Evolutionary conservation across 148 eudicot genomes (phyloP), one percentile per base, ranked within the genome.

Genomic region (Rhododendron griersonianum): DNA sequence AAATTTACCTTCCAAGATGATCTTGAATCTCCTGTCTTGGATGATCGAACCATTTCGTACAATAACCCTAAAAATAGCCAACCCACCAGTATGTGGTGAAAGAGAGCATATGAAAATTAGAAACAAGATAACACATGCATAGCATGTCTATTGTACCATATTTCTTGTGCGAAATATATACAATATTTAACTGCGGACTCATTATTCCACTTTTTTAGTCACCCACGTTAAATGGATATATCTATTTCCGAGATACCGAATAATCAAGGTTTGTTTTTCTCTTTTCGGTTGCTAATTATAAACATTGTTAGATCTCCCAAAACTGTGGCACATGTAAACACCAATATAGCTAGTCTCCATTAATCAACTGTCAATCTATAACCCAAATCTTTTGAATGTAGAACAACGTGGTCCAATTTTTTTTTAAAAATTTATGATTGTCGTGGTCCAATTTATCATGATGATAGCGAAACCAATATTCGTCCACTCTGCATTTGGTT

Each of bases 1-100:
- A 59, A 81, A 85, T 90, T 86, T 69, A 95, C 99, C 98, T 97
- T 97, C 99, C 99, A 94, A 87, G 86, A 1, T 88, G 94, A 85
- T 87, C 85, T 94, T 78, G 95, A 93, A 11, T 91, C 93, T 13
- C 89, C 86, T 44, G 89, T 83, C 80, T 91, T 91, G n/a, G 98
- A 89, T 88, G 98, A 90, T 88, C 89, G 89, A 44, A 96, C 93
- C 98, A 96, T 96, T 90, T 96, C 98, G 76, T 84, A 86, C 88
- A 97, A 90, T 79, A 97, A 90, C 78, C 98, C 99, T 97, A 89
- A 71, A 91, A 88, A 81, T 51, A 86, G 13, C 59, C 83, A 83
- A 75, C 15, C 67, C 48, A 47, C n/a, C 55, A 37, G 21, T 21
- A 48, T 19, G 3, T 30, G 76, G 33, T 33, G 30, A 33, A 18